phyloP scores from a whole-genome alignment of 1,139 yeast genomes.

The Debaryomycetaceae sp. region DNA sequence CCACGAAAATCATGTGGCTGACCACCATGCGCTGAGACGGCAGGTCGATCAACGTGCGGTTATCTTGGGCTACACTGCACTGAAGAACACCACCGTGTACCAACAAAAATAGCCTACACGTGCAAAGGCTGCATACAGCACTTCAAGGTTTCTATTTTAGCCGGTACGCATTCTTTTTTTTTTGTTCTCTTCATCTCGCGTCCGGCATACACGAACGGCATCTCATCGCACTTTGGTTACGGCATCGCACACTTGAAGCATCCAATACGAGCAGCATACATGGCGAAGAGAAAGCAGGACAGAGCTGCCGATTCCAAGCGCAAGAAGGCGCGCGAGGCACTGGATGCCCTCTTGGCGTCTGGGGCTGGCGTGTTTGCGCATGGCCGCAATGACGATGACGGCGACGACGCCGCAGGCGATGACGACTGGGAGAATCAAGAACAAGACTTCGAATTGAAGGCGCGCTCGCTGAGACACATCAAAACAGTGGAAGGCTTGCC shows the following conservation, averaged over 20 bases:
- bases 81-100: too few relatives aligned
- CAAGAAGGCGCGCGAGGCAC: slow-evolving; percentile 46
- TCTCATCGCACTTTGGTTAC: too few relatives aligned
- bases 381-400: slow-evolving; percentile 14
- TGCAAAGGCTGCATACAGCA: too few relatives aligned
- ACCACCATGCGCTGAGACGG: too few relatives aligned
- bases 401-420: slow-evolving; percentile 10
- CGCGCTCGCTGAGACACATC: slow-evolving; percentile 38
- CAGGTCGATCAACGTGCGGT: too few relatives aligned
- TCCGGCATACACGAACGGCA: too few relatives aligned
- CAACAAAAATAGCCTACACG: too few relatives aligned
- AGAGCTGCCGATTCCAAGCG: slow-evolving; percentile 40
- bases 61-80: too few relatives aligned
- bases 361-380: slow-evolving; percentile 29
- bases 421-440: slow-evolving; percentile 56
- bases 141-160: too few relatives aligned
- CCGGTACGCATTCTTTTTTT: too few relatives aligned
- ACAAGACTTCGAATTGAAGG: slow-evolving; percentile 63
- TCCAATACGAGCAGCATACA: slow-evolving; percentile 13
- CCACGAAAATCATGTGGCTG: too few relatives aligned
- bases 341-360: slow-evolving; percentile 41
- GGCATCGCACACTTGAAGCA: slow-evolving; percentile 1
- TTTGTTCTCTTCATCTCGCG: too few relatives aligned
- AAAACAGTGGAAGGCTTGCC: slow-evolving; percentile 73
- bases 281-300: slow-evolving; percentile 45